Evolutionary conservation across 495 filamentous ascomycete species (phyloP), one percentile per base, ranked within the genome.

Genomic region (Apodospora peruviana): DNA sequence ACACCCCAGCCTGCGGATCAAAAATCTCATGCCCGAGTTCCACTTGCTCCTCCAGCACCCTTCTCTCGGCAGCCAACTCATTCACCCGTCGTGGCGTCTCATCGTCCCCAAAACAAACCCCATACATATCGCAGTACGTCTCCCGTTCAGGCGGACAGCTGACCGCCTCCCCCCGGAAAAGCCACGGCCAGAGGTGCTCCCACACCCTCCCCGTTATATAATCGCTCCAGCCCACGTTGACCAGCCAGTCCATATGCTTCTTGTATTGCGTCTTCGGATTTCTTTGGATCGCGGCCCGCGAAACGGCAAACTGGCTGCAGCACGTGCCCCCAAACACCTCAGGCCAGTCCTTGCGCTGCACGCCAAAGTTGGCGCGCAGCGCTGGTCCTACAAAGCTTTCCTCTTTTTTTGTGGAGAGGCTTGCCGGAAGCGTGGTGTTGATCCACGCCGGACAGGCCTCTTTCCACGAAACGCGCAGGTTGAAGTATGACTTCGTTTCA

Each of bases 181-280:
- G 65, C 50, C 74, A 84, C 47, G 84, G 83, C 83, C 83, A 90
- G 3, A 85, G 66, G 60, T 90, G 88, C 68, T 89, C 86, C 79
- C 82, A 86, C 9, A 87, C 75, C 19, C 86, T 76, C 3, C 86
- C 86, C 2, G 81, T 76, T 38, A 90, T 73, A 51, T 78, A 82
- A 59, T 90, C 84, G 47, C 73, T 75, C 25, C 82, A 60, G 32
- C 76, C 70, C 14, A 81, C 86, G 34, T 72, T 69, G 24, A 88
- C 57, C 22, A 90, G 64, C 85, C 85, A 90, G 59, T 87, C 79
- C 37, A 84, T 77, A 57, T 80, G 81, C 50, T 68, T 79, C 29
- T 82, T 60, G 60, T 80, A 90, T 18, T 80, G 77, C 3, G 74
- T 70, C 24, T 68, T 70, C 14, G 84, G 82, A 34, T 82, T 76